phyloP scores from a whole-genome alignment of 352 stramenopile species.

The Aphanomyces euteiches region DNA sequence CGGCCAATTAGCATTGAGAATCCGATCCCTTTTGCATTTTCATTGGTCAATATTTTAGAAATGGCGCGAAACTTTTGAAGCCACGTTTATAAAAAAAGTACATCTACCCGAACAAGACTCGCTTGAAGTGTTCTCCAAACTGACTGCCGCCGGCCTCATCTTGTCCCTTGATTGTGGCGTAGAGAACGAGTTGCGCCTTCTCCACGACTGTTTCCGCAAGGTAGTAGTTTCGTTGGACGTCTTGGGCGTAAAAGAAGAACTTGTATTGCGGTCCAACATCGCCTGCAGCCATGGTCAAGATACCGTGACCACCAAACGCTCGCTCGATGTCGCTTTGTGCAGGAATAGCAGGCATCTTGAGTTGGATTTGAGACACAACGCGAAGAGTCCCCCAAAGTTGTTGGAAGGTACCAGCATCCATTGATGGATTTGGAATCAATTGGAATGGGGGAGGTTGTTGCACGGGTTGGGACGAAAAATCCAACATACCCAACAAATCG shows the following conservation, averaged over 20 bases:
- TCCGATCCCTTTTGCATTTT: not conserved
- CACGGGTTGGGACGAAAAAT: conserved; percentile 46
- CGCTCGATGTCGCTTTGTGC: conserved; percentile 62
- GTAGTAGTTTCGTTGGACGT: conserved; percentile 55
- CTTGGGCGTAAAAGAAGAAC: conserved; percentile 84
- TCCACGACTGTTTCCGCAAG: conserved; percentile 71
- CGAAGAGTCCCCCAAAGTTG: conserved; percentile 61
- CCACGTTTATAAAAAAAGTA: not conserved
- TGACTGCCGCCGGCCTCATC: conserved; percentile 54
- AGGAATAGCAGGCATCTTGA: conserved; percentile 57
- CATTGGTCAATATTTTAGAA: conserved; percentile 1
- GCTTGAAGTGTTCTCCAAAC: conserved; percentile 61
- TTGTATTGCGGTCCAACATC: conserved; percentile 79
- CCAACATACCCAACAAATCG: conserved; percentile 67
- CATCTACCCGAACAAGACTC: conserved; percentile 50
- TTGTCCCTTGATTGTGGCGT: conserved; percentile 71
- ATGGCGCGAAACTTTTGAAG: not conserved
- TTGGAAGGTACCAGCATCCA: conserved; percentile 73
- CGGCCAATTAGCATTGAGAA: not conserved
- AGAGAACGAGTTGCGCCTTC: conserved; percentile 57
- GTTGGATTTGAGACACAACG: conserved; percentile 56
- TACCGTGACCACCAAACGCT: conserved; percentile 48
- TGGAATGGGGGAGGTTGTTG: conserved; percentile 36
- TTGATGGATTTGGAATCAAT: conserved; percentile 59
- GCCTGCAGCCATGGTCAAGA: conserved; percentile 77